Conservation (phyloP, 140 eudicot genomes). For the Oenanthe javanica region DNA sequence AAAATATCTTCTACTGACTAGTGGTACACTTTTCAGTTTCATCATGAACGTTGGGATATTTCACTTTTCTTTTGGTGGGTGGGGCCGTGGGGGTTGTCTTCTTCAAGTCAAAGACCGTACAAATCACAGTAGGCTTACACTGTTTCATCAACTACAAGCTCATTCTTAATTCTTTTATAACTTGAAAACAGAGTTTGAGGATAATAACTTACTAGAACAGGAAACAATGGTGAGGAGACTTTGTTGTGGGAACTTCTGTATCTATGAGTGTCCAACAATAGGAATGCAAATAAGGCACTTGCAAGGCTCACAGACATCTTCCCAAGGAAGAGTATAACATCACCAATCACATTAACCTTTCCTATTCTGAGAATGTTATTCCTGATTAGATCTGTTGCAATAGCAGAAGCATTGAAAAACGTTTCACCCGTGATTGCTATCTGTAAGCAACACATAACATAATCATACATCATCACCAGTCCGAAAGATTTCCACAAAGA, state of each 20-base stretch:
- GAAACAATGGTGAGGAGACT: slow-evolving; percentile 90
- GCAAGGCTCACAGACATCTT: slow-evolving; percentile 89
- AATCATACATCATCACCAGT: background rate
- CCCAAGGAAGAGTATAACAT: slow-evolving; percentile 84
- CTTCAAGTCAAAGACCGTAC: background rate
- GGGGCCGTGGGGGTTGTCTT: background rate
- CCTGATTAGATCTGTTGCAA: slow-evolving; percentile 84
- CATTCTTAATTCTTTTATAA: background rate
- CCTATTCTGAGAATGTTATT: slow-evolving; percentile 88
- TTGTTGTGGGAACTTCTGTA: slow-evolving; percentile 82
- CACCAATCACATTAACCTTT: slow-evolving; percentile 90
- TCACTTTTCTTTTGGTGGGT: background rate
- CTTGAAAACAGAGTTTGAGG: background rate
- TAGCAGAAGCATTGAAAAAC: slow-evolving; percentile 77
- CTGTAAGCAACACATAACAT: slow-evolving; percentile 26
- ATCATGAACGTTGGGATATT: background rate
- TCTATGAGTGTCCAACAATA: slow-evolving; percentile 80
- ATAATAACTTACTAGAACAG: slow-evolving; percentile 65
- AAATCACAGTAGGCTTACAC: background rate
- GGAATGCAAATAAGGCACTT: slow-evolving; percentile 81
- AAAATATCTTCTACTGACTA: background rate
- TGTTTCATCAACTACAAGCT: background rate
- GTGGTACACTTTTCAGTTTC: background rate
- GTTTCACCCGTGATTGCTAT: slow-evolving; percentile 93
- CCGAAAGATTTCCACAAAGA: background rate